Evolutionary conservation across 2,329 filamentous ascomycete species (phyloP).

Genomic region (Cercospora citrullina): DNA sequence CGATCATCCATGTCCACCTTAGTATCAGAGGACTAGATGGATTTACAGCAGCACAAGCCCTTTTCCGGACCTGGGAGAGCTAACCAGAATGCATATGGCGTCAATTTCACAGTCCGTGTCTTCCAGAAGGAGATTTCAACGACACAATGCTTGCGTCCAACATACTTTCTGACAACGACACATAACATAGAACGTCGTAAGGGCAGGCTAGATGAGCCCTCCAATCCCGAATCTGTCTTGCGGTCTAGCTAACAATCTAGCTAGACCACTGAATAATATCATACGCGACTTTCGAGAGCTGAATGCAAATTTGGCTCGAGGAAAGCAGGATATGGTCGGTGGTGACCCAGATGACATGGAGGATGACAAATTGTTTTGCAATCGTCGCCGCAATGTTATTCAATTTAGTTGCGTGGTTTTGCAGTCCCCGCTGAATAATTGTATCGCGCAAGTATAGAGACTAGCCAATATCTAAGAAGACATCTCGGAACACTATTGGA

Average conservation of each 20-base stretch:
- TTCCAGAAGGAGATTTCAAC: neutral
- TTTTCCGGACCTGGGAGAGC: neutral
- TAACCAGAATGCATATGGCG: neutral
- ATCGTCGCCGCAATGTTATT: no score
- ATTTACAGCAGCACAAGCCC: neutral
- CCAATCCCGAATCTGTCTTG: no score
- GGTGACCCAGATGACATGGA: neutral
- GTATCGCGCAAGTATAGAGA: neutral
- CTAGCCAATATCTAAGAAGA: neutral
- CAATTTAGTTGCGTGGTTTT: no score
- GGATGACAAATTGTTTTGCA: no score
- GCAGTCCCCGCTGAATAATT: no score
- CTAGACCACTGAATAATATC: no score
- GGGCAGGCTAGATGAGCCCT: no score
- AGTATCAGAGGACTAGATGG: neutral
- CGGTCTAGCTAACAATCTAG: no score
- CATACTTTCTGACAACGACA: neutral
- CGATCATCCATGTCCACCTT: neutral
- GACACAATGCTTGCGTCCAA: neutral
- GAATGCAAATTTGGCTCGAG: neutral
- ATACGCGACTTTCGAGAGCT: neutral
- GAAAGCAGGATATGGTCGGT: neutral
- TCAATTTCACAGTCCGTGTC: neutral
- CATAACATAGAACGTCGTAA: no score
- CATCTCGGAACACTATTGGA: neutral